Conservation (phyloP, 2,329 filamentous ascomycete genomes). For the Didymella arachidicola region DNA sequence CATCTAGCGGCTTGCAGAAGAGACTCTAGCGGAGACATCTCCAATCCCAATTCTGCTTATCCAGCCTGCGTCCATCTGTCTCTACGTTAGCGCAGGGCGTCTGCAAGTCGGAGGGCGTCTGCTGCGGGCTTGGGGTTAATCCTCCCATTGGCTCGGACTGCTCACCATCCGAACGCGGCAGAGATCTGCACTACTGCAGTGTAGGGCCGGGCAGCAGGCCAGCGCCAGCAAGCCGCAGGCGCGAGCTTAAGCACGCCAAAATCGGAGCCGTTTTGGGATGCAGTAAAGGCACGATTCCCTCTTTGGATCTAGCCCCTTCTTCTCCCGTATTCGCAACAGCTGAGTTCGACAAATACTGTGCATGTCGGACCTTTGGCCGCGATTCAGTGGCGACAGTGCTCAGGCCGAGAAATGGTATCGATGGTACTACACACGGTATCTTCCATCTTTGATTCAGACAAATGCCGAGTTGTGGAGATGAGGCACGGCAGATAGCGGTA, state of each 20-base stretch:
- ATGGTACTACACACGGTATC: neutral
- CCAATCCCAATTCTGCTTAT: neutral
- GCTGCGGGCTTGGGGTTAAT: neutral
- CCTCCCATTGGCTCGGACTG: slow-evolving; percentile 9
- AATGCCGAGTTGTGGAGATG: slow-evolving; percentile 5
- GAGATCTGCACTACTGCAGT: slow-evolving; percentile 3
- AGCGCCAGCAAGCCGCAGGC: slow-evolving; percentile 3
- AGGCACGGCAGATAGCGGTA: slow-evolving; percentile 3
- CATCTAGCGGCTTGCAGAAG: neutral
- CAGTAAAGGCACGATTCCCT: neutral
- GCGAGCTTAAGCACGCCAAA: slow-evolving; percentile 2
- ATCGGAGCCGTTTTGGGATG: neutral
- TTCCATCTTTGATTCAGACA: neutral
- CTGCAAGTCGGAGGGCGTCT: slow-evolving; percentile 2
- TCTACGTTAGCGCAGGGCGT: slow-evolving; percentile 1
- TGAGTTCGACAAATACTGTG: slow-evolving; percentile 2
- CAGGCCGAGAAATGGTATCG: neutral
- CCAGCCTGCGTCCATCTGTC: slow-evolving; percentile 3
- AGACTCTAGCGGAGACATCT: neutral
- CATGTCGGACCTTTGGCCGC: slow-evolving; percentile 4
- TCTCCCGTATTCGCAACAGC: neutral
- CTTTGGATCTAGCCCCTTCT: neutral
- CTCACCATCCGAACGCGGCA: neutral
- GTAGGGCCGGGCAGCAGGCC: neutral
- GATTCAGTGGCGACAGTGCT: neutral